Evolutionary conservation across 2,329 filamentous ascomycete species (phyloP), one percentile per base, ranked within the genome.

Genomic region (Venturia asperata): DNA sequence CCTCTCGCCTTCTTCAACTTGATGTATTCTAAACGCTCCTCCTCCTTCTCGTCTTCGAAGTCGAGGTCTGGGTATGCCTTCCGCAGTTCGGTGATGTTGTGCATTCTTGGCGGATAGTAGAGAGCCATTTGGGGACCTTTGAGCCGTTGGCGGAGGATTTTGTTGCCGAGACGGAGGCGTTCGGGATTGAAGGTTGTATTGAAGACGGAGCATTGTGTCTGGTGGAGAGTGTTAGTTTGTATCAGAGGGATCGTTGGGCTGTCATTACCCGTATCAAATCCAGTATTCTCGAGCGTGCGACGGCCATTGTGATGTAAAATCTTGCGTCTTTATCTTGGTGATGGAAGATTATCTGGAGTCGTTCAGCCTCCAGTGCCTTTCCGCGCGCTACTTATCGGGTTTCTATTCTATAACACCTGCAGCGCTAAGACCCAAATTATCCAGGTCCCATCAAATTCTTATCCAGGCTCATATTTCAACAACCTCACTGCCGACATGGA

Each of bases 171-270:
- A 68, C 94, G 90, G 67, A 89, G 77, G 70, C 87, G 81, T 65
- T 91, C 83, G 34, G 94, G 94, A 78, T 99, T 99, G 82, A 87
- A 97, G 64, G 88, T 92, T 62, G 89, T 90, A 72, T 87, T 88
- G 82, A 97, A 99, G 79, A 67, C 61, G 65, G 66, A 63, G 66
- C 64, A 67, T 66, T 66, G 65, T 49, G 47, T 63, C 43, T 55
- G 37, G 55, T 27, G 15, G 34, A 24, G 34, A 11, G 11, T 52
- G 30, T 58, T 58, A 58, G 52, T 10, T 19, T 39, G 27, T 34
- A 45, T 60, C 58, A 61, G 15, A 17, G 43, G n/a, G 24, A 45
- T 30, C 24, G 61, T 37, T 43, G 37, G 17, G 47, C 30, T 6
- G 6, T 27, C 56, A 70, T 58, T 77, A 91, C 92, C 87, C 91